Conservation (phyloP, 2,329 filamentous ascomycete species). For the Curvularia spicifera region DNA sequence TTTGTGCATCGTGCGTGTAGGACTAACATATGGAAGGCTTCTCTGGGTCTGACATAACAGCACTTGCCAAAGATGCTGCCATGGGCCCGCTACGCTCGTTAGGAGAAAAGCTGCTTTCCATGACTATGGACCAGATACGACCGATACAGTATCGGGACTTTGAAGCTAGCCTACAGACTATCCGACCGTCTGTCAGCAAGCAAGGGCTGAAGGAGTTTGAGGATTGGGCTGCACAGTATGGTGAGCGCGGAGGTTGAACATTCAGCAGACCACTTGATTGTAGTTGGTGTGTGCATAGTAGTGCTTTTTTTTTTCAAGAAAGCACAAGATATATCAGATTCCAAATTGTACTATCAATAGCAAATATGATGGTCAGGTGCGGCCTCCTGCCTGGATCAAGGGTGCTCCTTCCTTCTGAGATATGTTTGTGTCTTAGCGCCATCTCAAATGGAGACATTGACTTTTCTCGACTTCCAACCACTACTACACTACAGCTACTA, state of each 20-base stretch:
- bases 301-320: not conserved
- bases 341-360: not conserved
- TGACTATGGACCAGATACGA: slow-evolving; percentile 92
- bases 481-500: not conserved
- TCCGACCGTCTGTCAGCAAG: slow-evolving; percentile 87
- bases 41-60: slow-evolving; percentile 95
- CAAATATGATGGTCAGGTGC: not conserved
- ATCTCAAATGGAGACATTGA: not conserved
- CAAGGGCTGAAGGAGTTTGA: slow-evolving; percentile 87
- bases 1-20: not conserved
- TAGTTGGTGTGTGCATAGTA: not conserved
- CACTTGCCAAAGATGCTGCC: slow-evolving; percentile 93
- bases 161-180: slow-evolving; percentile 78
- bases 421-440: slow-evolving; percentile 11
- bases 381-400: slow-evolving; percentile 9
- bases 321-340: not conserved
- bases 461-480: not conserved
- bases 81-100: slow-evolving; percentile 94
- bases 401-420: slow-evolving; percentile 21
- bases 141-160: slow-evolving; percentile 87
- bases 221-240: slow-evolving; percentile 92
- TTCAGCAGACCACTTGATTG: not conserved
- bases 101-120: slow-evolving; percentile 86
- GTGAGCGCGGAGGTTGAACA: slow-evolving; percentile 78
- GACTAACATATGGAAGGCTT: slow-evolving; percentile 69